These are phyloP conservation scores for Mycogone perniciosa DNA, from an alignment of 2,329 filamentous ascomycete genomes.

Conservation along the genomic window DNA sequence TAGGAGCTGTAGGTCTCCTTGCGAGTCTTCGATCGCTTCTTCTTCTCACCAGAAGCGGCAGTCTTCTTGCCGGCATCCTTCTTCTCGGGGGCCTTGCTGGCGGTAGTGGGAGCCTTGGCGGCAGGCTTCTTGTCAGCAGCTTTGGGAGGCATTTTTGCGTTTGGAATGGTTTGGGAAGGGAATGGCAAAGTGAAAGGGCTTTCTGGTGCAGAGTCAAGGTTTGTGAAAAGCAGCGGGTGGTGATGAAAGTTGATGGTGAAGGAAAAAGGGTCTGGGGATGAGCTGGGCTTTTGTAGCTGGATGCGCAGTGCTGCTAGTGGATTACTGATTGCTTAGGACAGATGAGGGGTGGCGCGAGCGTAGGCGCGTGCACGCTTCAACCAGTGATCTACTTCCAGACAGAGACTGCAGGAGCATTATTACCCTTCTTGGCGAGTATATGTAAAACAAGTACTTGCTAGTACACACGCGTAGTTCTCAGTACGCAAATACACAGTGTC, in stretches of 20 bases:
- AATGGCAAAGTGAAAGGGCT: constrained; percentile 14
- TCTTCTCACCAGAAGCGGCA: constrained; percentile 92
- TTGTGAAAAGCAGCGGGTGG: constrained; percentile 30
- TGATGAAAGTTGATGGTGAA: constrained; percentile 41
- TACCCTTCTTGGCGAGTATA: too few species aligned
- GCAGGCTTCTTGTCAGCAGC: constrained; percentile 98
- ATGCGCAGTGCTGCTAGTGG: constrained; percentile 43
- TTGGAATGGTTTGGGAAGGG: constrained; percentile 16
- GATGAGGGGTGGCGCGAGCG: constrained; percentile 18
- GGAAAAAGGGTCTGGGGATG: constrained; percentile 44
- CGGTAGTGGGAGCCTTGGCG: constrained; percentile 84
- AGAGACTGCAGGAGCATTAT: too few species aligned
- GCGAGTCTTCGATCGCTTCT: constrained; percentile 99
- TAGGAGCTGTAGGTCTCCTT: constrained; percentile 99
- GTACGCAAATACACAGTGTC: too few species aligned
- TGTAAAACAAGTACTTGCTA: too few species aligned
- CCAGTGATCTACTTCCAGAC: not conserved
- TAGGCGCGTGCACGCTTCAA: constrained; percentile 13
- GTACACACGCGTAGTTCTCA: too few species aligned
- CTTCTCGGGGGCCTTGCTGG: constrained; percentile 74
- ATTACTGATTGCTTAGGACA: constrained; percentile 49
- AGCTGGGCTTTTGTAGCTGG: constrained; percentile 55
- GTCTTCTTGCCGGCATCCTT: constrained; percentile 99
- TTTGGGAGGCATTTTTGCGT: constrained; percentile 88
- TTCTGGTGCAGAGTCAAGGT: constrained; percentile 14